phyloP scores from a whole-genome alignment of 192 early-diverging fungal species.

The Mortierella claussenii region DNA sequence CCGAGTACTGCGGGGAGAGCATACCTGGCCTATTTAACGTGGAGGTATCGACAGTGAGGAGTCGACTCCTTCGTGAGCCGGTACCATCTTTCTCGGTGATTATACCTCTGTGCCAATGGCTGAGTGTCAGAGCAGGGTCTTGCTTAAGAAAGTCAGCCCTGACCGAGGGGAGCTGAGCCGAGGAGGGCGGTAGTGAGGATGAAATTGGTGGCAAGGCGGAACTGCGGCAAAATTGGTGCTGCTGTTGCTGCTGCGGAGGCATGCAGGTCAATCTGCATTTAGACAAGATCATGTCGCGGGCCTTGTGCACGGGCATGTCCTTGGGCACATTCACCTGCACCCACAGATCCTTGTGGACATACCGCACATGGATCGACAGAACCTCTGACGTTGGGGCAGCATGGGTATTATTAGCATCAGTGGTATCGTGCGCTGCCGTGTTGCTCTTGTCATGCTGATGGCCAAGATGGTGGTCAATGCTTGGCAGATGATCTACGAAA shows the following conservation, averaged over 20 bases:
- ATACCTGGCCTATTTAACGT: neutral
- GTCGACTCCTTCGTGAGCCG: neutral
- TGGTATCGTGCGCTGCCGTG: no score
- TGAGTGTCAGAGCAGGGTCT: neutral
- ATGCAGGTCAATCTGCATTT: constrained; percentile 26
- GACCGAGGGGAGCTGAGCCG: neutral
- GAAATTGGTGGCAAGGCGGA: neutral
- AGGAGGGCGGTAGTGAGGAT: neutral
- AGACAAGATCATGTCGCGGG: constrained; percentile 28
- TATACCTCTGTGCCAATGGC: neutral
- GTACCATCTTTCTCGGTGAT: neutral
- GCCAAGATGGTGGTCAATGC: neutral
- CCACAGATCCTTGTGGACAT: constrained; percentile 45
- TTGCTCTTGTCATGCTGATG: neutral
- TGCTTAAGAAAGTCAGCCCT: neutral
- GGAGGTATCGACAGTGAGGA: neutral
- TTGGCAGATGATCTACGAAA: neutral
- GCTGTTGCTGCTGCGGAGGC: neutral
- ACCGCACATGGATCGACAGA: constrained; percentile 42
- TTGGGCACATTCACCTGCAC: constrained; percentile 36
- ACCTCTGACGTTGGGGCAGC: neutral
- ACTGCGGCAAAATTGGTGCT: neutral
- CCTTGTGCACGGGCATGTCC: constrained; percentile 35
- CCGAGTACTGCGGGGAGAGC: neutral
- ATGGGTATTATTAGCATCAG: no score